A percentile compares a stretch with the other conserved stretches of the same genome.
Conservation (phyloP, 2,329 filamentous ascomycete species). For the Trichoderma guizhouense region DNA sequence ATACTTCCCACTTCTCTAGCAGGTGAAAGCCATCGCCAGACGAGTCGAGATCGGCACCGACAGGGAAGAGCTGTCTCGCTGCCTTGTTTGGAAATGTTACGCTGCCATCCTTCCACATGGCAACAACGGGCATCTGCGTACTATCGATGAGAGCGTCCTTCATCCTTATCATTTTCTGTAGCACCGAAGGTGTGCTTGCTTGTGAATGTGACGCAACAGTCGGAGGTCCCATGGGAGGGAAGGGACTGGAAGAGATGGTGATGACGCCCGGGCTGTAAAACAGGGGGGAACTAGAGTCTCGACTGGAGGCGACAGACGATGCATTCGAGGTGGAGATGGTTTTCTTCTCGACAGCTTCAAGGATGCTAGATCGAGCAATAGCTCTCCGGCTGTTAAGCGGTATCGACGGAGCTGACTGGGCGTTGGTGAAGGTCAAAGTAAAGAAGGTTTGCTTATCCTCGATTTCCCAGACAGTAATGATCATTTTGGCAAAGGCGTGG, state of each 20-base stretch:
- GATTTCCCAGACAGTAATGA: conserved; percentile 70
- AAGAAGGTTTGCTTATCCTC: conserved; percentile 66
- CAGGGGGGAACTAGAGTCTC: conserved; percentile 46
- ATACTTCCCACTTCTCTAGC: conserved; percentile 58
- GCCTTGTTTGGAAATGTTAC: conserved; percentile 72
- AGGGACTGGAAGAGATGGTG: conserved; percentile 55
- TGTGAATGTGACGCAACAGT: conserved; percentile 50
- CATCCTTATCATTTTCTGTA: conserved; percentile 70
- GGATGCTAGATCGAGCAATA: conserved; percentile 37
- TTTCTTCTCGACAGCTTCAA: conserved; percentile 47
- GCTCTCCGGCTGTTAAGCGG: conserved; percentile 36
- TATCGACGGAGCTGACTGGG: conserved; percentile 39
- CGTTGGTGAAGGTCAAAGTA: conserved; percentile 70
- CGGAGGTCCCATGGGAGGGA: conserved; percentile 66
- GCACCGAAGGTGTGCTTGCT: conserved; percentile 58
- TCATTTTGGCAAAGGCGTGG: conserved; percentile 66
- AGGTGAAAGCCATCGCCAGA: conserved; percentile 52
- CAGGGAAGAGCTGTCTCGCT: conserved; percentile 49
- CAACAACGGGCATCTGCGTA: conserved; percentile 69
- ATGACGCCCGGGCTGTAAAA: conserved; percentile 51
- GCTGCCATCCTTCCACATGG: conserved; percentile 77
- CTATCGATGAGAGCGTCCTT: conserved; percentile 76
- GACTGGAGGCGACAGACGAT: conserved; percentile 46
- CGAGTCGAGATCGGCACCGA: conserved; percentile 39
- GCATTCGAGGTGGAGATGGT: conserved; percentile 44